These are phyloP conservation scores for Candida germanica DNA, from an alignment of 805 yeast species.

Conservation along the genomic window DNA sequence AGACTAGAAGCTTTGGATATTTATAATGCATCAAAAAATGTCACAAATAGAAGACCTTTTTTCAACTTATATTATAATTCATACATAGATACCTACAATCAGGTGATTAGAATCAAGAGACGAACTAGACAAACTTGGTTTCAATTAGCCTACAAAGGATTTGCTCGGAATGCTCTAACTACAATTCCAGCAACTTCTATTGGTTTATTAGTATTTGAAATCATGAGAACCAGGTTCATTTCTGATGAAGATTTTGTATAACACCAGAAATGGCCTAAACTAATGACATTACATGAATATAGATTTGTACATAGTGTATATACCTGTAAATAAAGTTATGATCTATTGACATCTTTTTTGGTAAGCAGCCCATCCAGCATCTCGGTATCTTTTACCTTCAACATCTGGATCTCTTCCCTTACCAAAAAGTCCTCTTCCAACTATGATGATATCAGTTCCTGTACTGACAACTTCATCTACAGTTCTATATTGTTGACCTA, in stretches of 20 bases:
- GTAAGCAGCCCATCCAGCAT: conserved; percentile 96
- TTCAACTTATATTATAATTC: conserved; percentile 65
- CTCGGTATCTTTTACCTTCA: conserved; percentile 85
- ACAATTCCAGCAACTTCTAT: conserved; percentile 87
- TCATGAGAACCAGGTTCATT: conserved; percentile 53
- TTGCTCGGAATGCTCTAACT: conserved; percentile 63
- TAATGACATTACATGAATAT: conserved; percentile 11
- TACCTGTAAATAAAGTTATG: conserved; percentile 3
- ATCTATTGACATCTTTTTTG: conserved; percentile 20
- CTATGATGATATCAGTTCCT: conserved; percentile 95
- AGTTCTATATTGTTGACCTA: conserved; percentile 96
- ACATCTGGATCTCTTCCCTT: conserved; percentile 87
- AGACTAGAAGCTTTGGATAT: conserved; percentile 79
- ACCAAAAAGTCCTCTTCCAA: conserved; percentile 96
- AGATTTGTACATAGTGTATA: neutral
- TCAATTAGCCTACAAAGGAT: conserved; percentile 76
- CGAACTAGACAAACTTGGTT: conserved; percentile 57
- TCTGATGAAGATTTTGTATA: conserved; percentile 31
- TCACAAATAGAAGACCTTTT: conserved; percentile 28
- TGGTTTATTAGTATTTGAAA: conserved; percentile 81
- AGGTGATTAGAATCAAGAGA: conserved; percentile 50
- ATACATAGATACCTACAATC: conserved; percentile 70
- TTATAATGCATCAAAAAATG: conserved; percentile 33
- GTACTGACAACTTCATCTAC: conserved; percentile 78
- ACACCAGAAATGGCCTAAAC: too few relatives aligned